Evolutionary conservation across 352 stramenopile species (phyloP).

Genomic region (Globisporangium spiculum): DNA sequence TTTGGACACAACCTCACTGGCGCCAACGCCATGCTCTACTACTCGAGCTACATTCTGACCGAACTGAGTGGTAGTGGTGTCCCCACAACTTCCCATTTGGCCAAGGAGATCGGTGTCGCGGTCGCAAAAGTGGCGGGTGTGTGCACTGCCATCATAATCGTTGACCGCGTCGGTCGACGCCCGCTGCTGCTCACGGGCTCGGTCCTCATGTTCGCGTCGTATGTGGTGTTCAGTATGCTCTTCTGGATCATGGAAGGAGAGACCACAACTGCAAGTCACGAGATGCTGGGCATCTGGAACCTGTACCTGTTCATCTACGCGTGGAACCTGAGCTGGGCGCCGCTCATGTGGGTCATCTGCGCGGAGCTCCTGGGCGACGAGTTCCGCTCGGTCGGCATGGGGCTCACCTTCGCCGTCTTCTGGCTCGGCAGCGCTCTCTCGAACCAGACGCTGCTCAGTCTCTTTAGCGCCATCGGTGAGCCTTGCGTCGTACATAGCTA

Average conservation of each 20-base stretch:
- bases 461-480: conserved; percentile 47
- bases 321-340: conserved; percentile 75
- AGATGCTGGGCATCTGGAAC: conserved; percentile 54
- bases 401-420: conserved; percentile 66
- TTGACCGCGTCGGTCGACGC: conserved; percentile 59
- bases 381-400: conserved; percentile 72
- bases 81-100: conserved; percentile 20
- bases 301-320: conserved; percentile 72
- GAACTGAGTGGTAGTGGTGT: conserved; percentile 26
- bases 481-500: conserved; percentile 1
- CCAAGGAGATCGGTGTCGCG: conserved; percentile 61
- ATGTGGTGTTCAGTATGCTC: conserved; percentile 48
- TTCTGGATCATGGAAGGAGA: conserved; percentile 39
- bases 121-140: conserved; percentile 66
- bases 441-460: conserved; percentile 66
- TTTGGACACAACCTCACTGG: conserved; percentile 65
- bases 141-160: conserved; percentile 45
- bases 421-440: conserved; percentile 66
- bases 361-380: conserved; percentile 63
- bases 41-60: conserved; percentile 71
- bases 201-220: conserved; percentile 42
- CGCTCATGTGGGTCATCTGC: conserved; percentile 75
- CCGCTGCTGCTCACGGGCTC: conserved; percentile 59
- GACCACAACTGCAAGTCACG: conserved; percentile 12
- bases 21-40: conserved; percentile 80